Evolutionary conservation across 805 yeast genomes (phyloP), one percentile per base, ranked within the genome.

Genomic region (Yarrowia hollandica): DNA sequence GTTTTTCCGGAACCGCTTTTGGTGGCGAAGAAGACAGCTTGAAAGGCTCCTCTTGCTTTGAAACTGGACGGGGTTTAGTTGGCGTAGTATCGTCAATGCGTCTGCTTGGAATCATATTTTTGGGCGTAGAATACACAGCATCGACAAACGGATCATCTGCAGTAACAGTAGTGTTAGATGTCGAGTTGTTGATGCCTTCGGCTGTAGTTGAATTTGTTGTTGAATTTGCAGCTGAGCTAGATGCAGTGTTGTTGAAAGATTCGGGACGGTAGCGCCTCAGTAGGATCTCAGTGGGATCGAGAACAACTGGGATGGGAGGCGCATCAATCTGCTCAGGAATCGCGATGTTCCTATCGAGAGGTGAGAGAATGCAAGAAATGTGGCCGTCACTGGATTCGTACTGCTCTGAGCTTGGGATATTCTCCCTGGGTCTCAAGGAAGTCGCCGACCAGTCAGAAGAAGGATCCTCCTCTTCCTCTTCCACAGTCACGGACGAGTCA

Each of bases 361-460:
- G 55, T 21, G 55, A 48, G 12, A 48, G 55, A 48, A 48, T 48
- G 55, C 55, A 48, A 21, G 55, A 48, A 21, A 48, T 22, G 26
- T 48, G 55, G 16, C 55, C 55, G 26, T 48, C 55, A 22, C 55
- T 48, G 55, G 55, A 48, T 26, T 28, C 55, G 30, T 48, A 48
- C 18, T 33, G 55, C n/a, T 48, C 55, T 6, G 55, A 48, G 22
- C 55, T 48, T n/a, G 55, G 55, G 7, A 48, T 19, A 34, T 33
- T 22, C 12, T 33, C 35, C 34, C 48, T 26, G 5, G 48, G 48
- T 12, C 33, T 11, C 6, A 26, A 14, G 11, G 48, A 33, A 1
- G 48, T 41, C 5, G 48, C 48, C 10, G 48, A 41, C 48, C 48
- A 41, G 33, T 41, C 48, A 3, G 48, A 41, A 12, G 31, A 12